These are phyloP conservation scores for Excoecaria agallocha DNA, from an alignment of 345 rosid genomes.

Conservation along the genomic window DNA sequence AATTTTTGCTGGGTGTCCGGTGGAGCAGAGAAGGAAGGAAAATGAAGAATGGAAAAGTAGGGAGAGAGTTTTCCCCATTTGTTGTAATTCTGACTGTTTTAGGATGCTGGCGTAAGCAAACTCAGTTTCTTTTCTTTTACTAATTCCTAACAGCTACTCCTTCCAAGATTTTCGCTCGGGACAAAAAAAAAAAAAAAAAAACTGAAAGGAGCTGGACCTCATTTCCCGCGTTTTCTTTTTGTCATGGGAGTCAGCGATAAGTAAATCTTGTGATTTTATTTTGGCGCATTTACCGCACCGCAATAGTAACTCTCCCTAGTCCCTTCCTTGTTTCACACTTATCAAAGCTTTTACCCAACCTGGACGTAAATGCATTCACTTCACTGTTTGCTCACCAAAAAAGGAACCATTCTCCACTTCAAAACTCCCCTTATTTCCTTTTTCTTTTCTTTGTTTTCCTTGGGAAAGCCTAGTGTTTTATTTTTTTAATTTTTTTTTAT, in stretches of 20 bases:
- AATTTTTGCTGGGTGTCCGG: no score
- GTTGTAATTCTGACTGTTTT: neutral
- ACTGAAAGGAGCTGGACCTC: no score
- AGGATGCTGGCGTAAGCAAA: conserved; percentile 4
- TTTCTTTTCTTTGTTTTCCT: no score
- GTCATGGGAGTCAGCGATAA: neutral
- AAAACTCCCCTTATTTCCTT: no score
- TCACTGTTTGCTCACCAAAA: neutral
- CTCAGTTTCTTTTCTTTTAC: no score
- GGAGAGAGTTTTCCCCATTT: neutral
- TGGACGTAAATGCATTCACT: no score
- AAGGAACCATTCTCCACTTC: no score
- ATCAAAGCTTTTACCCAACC: no score
- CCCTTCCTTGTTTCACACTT: neutral
- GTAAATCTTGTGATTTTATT: neutral
- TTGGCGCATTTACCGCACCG: neutral
- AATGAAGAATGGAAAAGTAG: neutral
- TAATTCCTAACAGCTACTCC: no score
- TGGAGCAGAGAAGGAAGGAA: neutral
- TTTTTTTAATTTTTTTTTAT: no score
- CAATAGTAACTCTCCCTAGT: neutral
- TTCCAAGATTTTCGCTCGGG: neutral
- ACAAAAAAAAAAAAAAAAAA: no score
- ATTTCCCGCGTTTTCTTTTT: neutral
- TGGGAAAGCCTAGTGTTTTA: no score